Conservation (phyloP, 164 flowering plant genomes). For the Annona squamosa region DNA sequence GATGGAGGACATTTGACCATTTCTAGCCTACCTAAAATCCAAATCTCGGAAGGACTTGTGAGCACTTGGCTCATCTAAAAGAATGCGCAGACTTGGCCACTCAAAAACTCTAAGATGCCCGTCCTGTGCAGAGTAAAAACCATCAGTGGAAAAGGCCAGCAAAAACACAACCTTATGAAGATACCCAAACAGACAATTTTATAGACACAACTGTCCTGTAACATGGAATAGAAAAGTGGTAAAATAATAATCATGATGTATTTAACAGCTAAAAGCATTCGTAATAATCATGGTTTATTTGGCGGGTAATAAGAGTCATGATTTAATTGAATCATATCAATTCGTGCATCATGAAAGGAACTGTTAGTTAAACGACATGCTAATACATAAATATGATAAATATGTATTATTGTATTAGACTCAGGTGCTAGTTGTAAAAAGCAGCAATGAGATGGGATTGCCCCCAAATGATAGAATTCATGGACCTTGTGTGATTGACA, state of each 20-base stretch:
- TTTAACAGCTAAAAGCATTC: not conserved
- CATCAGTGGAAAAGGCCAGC: not conserved
- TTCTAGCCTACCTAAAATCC: constrained; percentile 68
- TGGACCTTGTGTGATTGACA: not conserved
- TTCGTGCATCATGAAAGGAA: not conserved
- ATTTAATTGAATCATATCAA: too few species aligned
- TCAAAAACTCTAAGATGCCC: constrained; percentile 86
- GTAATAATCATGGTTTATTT: not conserved
- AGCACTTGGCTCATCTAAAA: constrained; percentile 80
- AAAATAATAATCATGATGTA: not conserved
- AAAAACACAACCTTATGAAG: not conserved
- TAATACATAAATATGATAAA: not conserved
- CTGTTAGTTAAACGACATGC: not conserved
- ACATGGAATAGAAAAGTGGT: not conserved
- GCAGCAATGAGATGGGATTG: not conserved
- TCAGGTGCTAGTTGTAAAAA: not conserved
- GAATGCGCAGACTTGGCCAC: constrained; percentile 74
- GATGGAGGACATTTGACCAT: not conserved
- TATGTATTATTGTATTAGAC: not conserved
- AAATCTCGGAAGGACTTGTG: constrained; percentile 77
- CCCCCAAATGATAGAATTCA: not conserved
- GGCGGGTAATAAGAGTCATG: not conserved
- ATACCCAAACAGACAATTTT: not conserved
- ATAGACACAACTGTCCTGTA: not conserved
- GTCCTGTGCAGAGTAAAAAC: constrained; percentile 40